Conservation (phyloP, 495 filamentous ascomycete species). For the Penicillium pulvis region DNA sequence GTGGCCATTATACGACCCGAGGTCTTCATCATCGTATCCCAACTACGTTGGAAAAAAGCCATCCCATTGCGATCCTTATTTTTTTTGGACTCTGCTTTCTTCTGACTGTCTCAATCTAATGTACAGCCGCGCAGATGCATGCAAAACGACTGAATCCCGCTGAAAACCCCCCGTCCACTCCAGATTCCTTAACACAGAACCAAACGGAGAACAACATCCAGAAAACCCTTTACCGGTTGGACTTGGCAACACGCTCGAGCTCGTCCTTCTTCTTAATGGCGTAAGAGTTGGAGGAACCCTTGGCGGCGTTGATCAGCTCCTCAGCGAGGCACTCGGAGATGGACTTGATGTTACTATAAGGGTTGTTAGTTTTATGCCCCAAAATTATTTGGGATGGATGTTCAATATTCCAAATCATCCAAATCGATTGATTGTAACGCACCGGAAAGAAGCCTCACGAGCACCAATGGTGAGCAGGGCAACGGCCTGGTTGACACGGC, state of each 20-base stretch:
- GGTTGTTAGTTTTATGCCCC: neutral
- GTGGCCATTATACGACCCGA: slow-evolving; percentile 35
- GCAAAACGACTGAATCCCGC: slow-evolving; percentile 52
- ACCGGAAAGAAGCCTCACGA: slow-evolving; percentile 90
- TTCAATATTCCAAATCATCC: neutral
- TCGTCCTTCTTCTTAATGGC: slow-evolving; percentile 99
- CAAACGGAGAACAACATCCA: slow-evolving; percentile 49
- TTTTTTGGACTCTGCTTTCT: slow-evolving; percentile 46
- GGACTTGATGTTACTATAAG: slow-evolving; percentile 12
- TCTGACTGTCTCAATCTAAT: slow-evolving; percentile 44
- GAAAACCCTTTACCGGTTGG: slow-evolving; percentile 82
- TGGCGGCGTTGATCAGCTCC: slow-evolving; percentile 99
- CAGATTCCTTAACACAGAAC: slow-evolving; percentile 48
- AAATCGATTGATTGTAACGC: slow-evolving; percentile 46
- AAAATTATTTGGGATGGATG: neutral
- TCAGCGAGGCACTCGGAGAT: slow-evolving; percentile 65
- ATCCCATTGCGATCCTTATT: slow-evolving; percentile 40
- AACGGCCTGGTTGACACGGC: slow-evolving; percentile 99
- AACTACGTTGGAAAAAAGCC: slow-evolving; percentile 50
- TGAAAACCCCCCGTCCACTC: slow-evolving; percentile 52
- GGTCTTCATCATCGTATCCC: slow-evolving; percentile 51
- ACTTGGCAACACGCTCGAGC: slow-evolving; percentile 99
- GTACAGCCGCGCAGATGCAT: slow-evolving; percentile 51
- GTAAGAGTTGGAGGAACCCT: slow-evolving; percentile 99
- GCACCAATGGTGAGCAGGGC: slow-evolving; percentile 60